These are phyloP conservation scores for Cyberlindnera bimundalis DNA, from an alignment of 805 yeast species.

Conservation along the genomic window DNA sequence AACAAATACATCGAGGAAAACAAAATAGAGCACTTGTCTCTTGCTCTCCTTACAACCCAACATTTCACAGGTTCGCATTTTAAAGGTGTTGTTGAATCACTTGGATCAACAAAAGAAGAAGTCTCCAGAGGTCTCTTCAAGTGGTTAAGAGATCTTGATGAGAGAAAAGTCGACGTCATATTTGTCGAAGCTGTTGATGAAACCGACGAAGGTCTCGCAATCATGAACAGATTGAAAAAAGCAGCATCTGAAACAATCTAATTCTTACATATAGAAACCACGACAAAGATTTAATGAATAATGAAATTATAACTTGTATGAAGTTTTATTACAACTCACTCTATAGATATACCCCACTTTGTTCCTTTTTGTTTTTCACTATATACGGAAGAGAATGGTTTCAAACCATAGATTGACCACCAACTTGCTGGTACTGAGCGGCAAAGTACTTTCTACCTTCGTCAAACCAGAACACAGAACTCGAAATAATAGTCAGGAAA, in stretches of 20 bases:
- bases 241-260: conserved; percentile 62
- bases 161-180: conserved; percentile 56
- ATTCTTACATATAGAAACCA: background rate
- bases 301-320: conserved; percentile 1
- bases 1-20: conserved; percentile 30
- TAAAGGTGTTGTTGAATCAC: conserved; percentile 26
- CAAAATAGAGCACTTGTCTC: conserved; percentile 28
- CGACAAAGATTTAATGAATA: background rate
- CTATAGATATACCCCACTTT: too few species aligned
- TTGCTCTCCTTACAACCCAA: conserved; percentile 51
- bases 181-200: conserved; percentile 82
- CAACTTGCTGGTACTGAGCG: conserved; percentile 9
- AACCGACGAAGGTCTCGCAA: conserved; percentile 81
- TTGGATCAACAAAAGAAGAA: conserved; percentile 47
- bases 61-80: conserved; percentile 20
- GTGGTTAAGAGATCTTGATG: conserved; percentile 72
- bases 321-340: too few species aligned
- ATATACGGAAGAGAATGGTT: too few species aligned
- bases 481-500: conserved; percentile 59
- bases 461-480: conserved; percentile 83
- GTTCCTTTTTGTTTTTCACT: too few species aligned
- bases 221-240: conserved; percentile 85
- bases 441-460: conserved; percentile 62
- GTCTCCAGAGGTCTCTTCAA: conserved; percentile 77
- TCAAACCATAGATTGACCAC: conserved; percentile 25